Conservation (phyloP, 768 basidiomycete genomes). For the Tylopilus intermedius region DNA sequence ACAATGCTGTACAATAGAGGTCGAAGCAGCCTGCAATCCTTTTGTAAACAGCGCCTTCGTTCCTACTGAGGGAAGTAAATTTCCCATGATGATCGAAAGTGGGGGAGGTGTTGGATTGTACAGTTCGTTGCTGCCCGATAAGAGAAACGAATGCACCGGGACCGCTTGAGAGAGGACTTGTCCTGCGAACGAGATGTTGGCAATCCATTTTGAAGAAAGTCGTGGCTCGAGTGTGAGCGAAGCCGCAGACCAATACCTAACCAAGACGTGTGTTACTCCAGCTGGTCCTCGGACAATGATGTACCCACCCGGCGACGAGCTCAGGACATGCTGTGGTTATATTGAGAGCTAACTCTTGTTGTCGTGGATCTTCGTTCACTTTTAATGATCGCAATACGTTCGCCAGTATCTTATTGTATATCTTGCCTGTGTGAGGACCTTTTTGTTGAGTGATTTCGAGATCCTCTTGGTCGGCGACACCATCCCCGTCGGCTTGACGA, state of each 20-base stretch:
- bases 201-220: constrained; percentile 85
- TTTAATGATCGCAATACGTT: constrained; percentile 71
- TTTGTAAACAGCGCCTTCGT: constrained; percentile 74
- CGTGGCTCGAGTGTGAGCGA: constrained; percentile 78
- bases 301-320: constrained; percentile 66
- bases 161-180: constrained; percentile 73
- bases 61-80: constrained; percentile 69
- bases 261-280: constrained; percentile 11
- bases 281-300: not conserved
- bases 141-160: constrained; percentile 58
- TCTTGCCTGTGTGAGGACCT: constrained; percentile 36
- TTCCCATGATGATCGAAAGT: constrained; percentile 64
- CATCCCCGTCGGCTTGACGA: constrained; percentile 50
- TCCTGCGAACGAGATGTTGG: constrained; percentile 80
- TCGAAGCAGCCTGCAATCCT: constrained; percentile 66
- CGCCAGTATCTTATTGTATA: constrained; percentile 79
- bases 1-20: constrained; percentile 75
- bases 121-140: constrained; percentile 38
- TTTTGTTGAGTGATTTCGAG: constrained; percentile 29
- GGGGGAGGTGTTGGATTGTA: constrained; percentile 76
- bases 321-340: constrained; percentile 84
- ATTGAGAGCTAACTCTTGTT: constrained; percentile 79
- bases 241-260: constrained; percentile 67
- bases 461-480: constrained; percentile 35
- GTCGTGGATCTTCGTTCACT: constrained; percentile 83